A percentile compares a stretch with the other conserved stretches of the same genome.
phyloP scores from a whole-genome alignment of 495 filamentous ascomycete genomes.

The Pyrenopolyporus hunteri region DNA sequence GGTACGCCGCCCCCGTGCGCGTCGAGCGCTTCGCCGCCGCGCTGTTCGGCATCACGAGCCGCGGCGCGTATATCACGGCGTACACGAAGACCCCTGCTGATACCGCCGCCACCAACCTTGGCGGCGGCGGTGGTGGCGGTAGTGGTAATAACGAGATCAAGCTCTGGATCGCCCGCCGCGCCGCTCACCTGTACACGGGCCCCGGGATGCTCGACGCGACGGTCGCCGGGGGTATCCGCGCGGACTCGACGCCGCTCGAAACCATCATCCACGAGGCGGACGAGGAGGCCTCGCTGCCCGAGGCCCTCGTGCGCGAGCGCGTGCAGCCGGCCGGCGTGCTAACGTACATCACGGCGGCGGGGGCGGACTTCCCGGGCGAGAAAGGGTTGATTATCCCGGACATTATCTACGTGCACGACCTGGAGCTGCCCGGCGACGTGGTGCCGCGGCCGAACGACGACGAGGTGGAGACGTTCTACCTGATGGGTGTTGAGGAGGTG shows the following conservation, averaged over 20 bases:
- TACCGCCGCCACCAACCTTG: no score
- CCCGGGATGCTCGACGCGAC: constrained; percentile 61
- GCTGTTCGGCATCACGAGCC: constrained; percentile 58
- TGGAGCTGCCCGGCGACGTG: constrained; percentile 35
- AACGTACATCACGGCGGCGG: constrained; percentile 49
- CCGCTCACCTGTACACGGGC: constrained; percentile 53
- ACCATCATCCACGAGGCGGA: constrained; percentile 59
- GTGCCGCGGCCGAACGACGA: constrained; percentile 54
- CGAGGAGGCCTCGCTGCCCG: constrained; percentile 59
- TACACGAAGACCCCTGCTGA: constrained; percentile 44
- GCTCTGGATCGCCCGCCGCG: constrained; percentile 60
- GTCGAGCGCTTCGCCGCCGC: constrained; percentile 56
- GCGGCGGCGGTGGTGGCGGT: no score
- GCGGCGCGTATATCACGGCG: constrained; percentile 57
- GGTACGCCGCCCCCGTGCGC: constrained; percentile 45
- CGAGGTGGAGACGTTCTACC: constrained; percentile 58
- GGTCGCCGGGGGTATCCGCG: constrained; percentile 60
- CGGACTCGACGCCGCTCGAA: constrained; percentile 50
- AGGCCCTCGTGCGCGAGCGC: constrained; percentile 39
- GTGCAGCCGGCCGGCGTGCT: constrained; percentile 47
- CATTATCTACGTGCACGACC: constrained; percentile 43
- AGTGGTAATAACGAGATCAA: no score
- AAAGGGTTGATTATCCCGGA: constrained; percentile 39
- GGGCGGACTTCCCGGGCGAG: constrained; percentile 28
- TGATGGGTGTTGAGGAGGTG: constrained; percentile 57